Conservation (phyloP, 2,329 filamentous ascomycete species). For the Scopulariopsis brevicaulis region DNA sequence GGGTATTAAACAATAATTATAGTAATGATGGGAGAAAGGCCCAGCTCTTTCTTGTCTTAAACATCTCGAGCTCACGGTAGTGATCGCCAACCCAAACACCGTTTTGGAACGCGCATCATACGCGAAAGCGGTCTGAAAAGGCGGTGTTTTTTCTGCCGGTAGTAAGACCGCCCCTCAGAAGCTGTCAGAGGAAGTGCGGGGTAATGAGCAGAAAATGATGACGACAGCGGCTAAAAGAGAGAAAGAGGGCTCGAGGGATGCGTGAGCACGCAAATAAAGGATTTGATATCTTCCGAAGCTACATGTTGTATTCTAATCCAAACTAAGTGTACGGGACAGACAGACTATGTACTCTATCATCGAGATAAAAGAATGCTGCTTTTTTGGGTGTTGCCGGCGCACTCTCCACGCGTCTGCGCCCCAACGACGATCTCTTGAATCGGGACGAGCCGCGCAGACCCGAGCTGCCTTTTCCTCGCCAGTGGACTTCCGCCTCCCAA, state of each 20-base stretch:
- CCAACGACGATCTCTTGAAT: background rate
- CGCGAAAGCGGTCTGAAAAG: background rate
- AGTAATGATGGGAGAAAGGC: background rate
- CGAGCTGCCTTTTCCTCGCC: background rate
- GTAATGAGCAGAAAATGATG: background rate
- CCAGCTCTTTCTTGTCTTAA: background rate
- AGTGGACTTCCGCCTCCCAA: background rate
- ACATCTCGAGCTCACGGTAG: constrained; percentile 1
- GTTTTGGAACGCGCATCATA: constrained; percentile 13
- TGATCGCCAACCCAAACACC: background rate
- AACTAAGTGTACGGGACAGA: background rate
- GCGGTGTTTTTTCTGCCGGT: constrained; percentile 18
- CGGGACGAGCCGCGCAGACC: background rate
- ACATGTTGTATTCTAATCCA: background rate
- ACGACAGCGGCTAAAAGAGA: background rate
- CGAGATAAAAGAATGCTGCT: background rate
- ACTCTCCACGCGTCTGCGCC: background rate
- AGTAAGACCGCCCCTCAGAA: background rate
- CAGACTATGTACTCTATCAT: background rate
- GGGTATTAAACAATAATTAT: background rate
- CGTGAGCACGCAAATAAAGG: background rate
- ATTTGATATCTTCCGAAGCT: background rate
- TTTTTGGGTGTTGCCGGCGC: background rate
- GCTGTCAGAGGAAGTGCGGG: background rate
- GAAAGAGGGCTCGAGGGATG: background rate